phyloP scores from a whole-genome alignment of 106 monocot genomes.

The Phalaenopsis equestris region DNA sequence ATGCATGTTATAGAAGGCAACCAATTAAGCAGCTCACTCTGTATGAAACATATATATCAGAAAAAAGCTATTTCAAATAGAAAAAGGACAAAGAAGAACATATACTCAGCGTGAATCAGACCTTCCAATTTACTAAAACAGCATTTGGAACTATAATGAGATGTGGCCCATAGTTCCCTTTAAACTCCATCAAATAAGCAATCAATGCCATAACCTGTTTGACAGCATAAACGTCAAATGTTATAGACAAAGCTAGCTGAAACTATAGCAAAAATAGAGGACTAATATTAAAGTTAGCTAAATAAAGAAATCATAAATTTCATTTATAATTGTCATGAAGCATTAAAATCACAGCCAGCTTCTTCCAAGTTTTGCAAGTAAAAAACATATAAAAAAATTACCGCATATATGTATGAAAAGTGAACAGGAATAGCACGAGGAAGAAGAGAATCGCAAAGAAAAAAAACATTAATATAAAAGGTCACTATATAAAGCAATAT shows the following conservation, averaged over 20 bases:
- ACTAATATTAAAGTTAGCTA: no score
- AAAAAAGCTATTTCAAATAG: constrained; percentile 1
- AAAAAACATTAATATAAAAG: neutral
- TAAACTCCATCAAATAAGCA: constrained; percentile 97
- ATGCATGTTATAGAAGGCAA: constrained; percentile 83
- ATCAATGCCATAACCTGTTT: constrained; percentile 93
- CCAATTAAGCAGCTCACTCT: constrained; percentile 95
- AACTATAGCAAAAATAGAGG: no score
- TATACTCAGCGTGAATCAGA: constrained; percentile 4
- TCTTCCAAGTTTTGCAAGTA: neutral
- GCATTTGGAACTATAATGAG: constrained; percentile 99
- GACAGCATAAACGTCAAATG: constrained; percentile 5
- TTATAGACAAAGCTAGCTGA: neutral
- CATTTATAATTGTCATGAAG: neutral
- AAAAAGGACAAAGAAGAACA: neutral
- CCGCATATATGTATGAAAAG: neutral
- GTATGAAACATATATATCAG: constrained; percentile 20
- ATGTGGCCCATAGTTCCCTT: constrained; percentile 95
- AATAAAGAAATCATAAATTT: neutral
- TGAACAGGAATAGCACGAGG: neutral
- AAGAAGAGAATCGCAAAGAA: neutral
- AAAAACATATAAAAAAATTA: neutral
- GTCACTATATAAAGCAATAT: neutral
- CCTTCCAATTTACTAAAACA: constrained; percentile 99
- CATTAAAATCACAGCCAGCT: neutral